Evolutionary conservation across 75 land plant species (phyloP).

Genomic region (Ceratopteris richardii): DNA sequence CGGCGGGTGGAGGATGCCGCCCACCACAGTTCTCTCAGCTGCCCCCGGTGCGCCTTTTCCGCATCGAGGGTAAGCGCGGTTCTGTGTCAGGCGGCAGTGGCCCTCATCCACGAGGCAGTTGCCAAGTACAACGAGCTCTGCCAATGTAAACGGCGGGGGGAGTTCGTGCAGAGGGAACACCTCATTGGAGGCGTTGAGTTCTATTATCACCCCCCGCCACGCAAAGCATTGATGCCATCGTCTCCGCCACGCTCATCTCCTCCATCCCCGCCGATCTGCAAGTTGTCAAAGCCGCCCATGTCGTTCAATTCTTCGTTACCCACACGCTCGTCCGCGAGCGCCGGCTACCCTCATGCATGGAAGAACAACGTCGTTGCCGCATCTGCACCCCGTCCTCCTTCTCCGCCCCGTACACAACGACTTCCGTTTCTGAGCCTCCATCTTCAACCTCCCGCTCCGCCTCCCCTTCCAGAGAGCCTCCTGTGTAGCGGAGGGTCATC

Average conservation of each 20-base stretch:
- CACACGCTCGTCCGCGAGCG: too few relatives aligned
- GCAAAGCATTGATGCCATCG: slow-evolving; percentile 17
- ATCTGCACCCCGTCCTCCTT: too few relatives aligned
- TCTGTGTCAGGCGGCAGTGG: slow-evolving; percentile 32
- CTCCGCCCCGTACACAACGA: too few relatives aligned
- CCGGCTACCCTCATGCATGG: too few relatives aligned
- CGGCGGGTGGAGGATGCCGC: neutral
- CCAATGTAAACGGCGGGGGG: slow-evolving; percentile 38
- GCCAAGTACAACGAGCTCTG: slow-evolving; percentile 39
- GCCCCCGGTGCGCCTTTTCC: slow-evolving; percentile 24
- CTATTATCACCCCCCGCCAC: slow-evolving; percentile 38
- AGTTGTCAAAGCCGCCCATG: too few relatives aligned
- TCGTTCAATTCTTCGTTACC: too few relatives aligned
- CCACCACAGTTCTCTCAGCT: neutral
- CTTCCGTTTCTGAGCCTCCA: too few relatives aligned
- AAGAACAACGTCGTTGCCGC: too few relatives aligned
- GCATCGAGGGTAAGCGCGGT: slow-evolving; percentile 33
- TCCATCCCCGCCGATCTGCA: too few relatives aligned
- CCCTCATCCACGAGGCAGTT: slow-evolving; percentile 22
- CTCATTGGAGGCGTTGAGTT: slow-evolving; percentile 37
- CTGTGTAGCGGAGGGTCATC: too few relatives aligned
- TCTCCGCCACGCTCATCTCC: neutral
- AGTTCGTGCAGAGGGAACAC: slow-evolving; percentile 36
- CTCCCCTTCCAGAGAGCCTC: too few relatives aligned
- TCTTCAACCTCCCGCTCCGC: too few relatives aligned